Conservation (phyloP, 148 eudicot genomes). For the Rhododendron vialii region DNA sequence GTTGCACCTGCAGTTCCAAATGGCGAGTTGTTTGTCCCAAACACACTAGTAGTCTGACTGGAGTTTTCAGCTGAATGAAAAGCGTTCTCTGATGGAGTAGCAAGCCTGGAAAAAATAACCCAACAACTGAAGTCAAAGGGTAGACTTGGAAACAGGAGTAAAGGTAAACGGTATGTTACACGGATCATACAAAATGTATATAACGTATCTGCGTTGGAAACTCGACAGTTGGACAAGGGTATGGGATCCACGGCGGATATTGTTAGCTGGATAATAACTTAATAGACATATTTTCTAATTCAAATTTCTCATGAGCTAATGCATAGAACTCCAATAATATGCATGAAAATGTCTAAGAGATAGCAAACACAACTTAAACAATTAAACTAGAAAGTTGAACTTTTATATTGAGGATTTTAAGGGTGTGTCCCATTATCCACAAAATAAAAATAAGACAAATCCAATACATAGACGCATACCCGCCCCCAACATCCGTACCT, state of each 20-base stretch:
- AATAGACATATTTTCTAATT: neutral
- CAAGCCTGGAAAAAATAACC: constrained; percentile 35
- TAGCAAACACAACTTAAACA: neutral
- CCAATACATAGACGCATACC: neutral
- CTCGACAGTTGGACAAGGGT: neutral
- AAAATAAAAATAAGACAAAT: neutral
- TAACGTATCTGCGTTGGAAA: neutral
- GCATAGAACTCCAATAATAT: neutral
- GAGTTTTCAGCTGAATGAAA: constrained; percentile 39
- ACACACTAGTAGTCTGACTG: constrained; percentile 25
- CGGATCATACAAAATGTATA: neutral
- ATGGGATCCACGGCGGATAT: neutral
- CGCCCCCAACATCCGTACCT: neutral
- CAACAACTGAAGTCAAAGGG: neutral
- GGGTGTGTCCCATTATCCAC: neutral
- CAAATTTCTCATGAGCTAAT: neutral
- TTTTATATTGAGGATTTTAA: neutral
- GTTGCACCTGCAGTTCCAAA: constrained; percentile 48
- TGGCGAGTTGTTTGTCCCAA: constrained; percentile 27
- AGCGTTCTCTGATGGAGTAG: constrained; percentile 43
- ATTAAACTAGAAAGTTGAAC: neutral
- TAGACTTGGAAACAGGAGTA: constrained; percentile 7
- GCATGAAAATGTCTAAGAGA: neutral
- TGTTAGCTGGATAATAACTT: neutral
- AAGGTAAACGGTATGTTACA: neutral